phyloP scores from a whole-genome alignment of 192 early-diverging fungal species.

The Umbelopsis sp. region DNA sequence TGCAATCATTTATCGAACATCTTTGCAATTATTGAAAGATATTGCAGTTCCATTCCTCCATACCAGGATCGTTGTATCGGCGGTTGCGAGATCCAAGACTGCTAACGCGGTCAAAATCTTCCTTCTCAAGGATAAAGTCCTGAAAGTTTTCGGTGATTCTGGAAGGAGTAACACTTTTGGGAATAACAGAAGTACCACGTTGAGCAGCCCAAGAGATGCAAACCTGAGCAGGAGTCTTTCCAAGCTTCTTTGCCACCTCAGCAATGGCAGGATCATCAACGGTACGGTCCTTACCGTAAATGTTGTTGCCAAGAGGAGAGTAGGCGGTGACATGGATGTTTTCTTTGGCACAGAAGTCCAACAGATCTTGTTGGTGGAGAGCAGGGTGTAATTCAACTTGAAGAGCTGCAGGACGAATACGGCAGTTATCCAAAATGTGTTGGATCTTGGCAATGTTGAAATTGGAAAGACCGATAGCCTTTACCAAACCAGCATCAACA shows the following conservation, averaged over 20 bases:
- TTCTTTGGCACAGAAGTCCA: conserved; percentile 72
- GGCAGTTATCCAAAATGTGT: conserved; percentile 30
- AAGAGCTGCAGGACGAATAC: conserved; percentile 67
- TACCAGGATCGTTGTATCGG: conserved; percentile 51
- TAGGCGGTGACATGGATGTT: conserved; percentile 82
- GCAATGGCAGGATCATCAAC: conserved; percentile 50
- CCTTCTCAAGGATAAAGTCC: conserved; percentile 49
- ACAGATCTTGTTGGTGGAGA: conserved; percentile 68
- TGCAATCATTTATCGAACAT: conserved; percentile 3
- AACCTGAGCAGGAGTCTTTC: conserved; percentile 72
- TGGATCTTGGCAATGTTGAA: conserved; percentile 50
- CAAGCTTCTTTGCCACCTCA: conserved; percentile 70
- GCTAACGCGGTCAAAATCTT: conserved; percentile 45
- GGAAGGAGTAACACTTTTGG: conserved; percentile 71
- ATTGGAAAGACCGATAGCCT: conserved; percentile 70
- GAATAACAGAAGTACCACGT: conserved; percentile 78
- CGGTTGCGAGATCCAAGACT: conserved; percentile 38
- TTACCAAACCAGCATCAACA: conserved; percentile 59
- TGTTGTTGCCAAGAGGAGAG: conserved; percentile 72
- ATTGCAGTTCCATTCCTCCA: conserved; percentile 29
- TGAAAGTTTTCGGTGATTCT: conserved; percentile 67
- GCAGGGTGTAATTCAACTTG: conserved; percentile 88
- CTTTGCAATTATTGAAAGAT: conserved; percentile 19
- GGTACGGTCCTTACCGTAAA: conserved; percentile 36
- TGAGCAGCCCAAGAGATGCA: conserved; percentile 74